phyloP scores from a whole-genome alignment of 306 rosid species.

The Sicyos edulis region DNA sequence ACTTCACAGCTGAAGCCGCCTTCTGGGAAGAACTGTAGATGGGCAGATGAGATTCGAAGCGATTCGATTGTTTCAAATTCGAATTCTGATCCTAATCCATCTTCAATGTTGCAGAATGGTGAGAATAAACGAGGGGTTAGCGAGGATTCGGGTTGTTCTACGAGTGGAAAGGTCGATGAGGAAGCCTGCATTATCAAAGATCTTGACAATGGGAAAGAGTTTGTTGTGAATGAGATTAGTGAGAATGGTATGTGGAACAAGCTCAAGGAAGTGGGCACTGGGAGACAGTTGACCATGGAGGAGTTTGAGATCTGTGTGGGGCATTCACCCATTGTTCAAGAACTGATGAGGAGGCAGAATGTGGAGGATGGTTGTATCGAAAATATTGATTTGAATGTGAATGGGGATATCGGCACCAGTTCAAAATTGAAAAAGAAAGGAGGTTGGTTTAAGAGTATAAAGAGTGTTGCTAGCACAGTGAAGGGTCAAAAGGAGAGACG shows the following conservation, averaged over 20 bases:
- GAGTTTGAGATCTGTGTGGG: slow-evolving; percentile 96
- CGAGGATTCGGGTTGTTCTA: slow-evolving; percentile 32
- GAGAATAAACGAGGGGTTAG: slow-evolving; percentile 22
- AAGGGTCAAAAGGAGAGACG: slow-evolving; percentile 66
- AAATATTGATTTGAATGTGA: slow-evolving; percentile 30
- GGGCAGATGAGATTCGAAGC: slow-evolving; percentile 41
- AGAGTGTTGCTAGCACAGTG: slow-evolving; percentile 59
- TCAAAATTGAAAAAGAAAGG: slow-evolving; percentile 72
- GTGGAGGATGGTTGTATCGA: slow-evolving; percentile 50
- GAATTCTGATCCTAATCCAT: slow-evolving; percentile 23
- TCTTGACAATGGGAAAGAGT: slow-evolving; percentile 90
- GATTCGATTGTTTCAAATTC: slow-evolving; percentile 28
- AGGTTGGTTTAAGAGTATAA: slow-evolving; percentile 75
- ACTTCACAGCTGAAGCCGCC: slow-evolving; percentile 52
- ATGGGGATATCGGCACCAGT: slow-evolving; percentile 31
- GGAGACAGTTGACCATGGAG: slow-evolving; percentile 90
- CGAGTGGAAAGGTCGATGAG: slow-evolving; percentile 28
- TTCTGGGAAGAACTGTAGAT: slow-evolving; percentile 39
- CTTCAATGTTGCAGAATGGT: slow-evolving; percentile 14
- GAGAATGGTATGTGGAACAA: slow-evolving; percentile 76
- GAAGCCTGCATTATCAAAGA: slow-evolving; percentile 64
- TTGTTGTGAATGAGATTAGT: slow-evolving; percentile 77
- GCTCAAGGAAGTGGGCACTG: slow-evolving; percentile 80
- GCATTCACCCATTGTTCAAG: slow-evolving; percentile 94
- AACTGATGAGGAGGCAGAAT: slow-evolving; percentile 80